These are phyloP conservation scores for Hepatocystis sp. DNA, from an alignment of 169 alveolate species.

Conservation along the genomic window DNA sequence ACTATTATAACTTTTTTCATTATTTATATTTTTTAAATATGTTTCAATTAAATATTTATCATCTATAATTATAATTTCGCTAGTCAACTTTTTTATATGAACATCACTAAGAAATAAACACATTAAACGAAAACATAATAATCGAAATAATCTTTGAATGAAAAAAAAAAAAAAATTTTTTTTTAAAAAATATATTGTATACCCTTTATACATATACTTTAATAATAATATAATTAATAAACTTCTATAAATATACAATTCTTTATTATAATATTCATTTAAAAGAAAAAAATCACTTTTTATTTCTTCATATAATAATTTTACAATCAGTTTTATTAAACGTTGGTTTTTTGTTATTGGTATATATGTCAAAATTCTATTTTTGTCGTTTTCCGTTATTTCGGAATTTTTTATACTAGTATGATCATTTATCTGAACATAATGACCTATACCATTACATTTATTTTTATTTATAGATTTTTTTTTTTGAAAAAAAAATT, in stretches of 20 bases:
- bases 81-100: conserved; percentile 51
- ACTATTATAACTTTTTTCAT: too few species aligned
- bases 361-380: too few species aligned
- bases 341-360: not conserved
- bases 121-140: conserved; percentile 63
- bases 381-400: too few species aligned
- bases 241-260: conserved; percentile 41
- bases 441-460: too few species aligned
- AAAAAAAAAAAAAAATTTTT: conserved; percentile 47
- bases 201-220: conserved; percentile 16
- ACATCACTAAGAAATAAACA: conserved; percentile 10
- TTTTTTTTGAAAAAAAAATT: too few species aligned
- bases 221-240: conserved; percentile 21
- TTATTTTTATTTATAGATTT: too few species aligned
- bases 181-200: conserved; percentile 16
- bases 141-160: conserved; percentile 49
- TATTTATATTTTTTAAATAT: too few species aligned
- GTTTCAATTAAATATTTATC: conserved; percentile 15
- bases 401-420: too few species aligned
- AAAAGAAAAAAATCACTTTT: conserved; percentile 41
- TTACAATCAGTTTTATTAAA: conserved; percentile 20
- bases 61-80: conserved; percentile 48
- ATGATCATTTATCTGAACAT: too few species aligned
- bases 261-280: conserved; percentile 40
- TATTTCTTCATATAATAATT: conserved; percentile 52